Conservation (phyloP, 129 eudicot species). For the Daucus carota region DNA sequence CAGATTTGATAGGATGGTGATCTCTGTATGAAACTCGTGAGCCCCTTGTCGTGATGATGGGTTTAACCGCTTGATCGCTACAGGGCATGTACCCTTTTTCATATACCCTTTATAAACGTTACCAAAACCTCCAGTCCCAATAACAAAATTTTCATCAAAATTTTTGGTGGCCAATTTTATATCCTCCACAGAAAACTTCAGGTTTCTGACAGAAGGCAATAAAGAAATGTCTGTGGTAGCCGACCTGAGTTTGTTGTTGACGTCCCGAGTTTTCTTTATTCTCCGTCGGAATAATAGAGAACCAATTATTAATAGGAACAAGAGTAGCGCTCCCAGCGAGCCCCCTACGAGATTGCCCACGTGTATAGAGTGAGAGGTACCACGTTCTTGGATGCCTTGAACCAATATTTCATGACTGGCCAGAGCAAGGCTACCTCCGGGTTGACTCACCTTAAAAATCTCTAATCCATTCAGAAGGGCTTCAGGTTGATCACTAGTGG, state of each 20-base stretch:
- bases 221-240: neutral
- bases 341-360: neutral
- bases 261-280: neutral
- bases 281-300: neutral
- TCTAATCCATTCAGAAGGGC: slow-evolving; percentile 20
- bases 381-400: neutral
- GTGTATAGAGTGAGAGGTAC: neutral
- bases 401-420: neutral
- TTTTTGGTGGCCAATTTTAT: slow-evolving; percentile 17
- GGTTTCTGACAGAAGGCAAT: neutral
- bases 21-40: slow-evolving; percentile 18
- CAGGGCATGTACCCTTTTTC: slow-evolving; percentile 3
- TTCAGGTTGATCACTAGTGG: fast-evolving
- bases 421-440: neutral
- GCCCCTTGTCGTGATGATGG: slow-evolving; percentile 20
- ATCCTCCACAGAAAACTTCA: slow-evolving; percentile 17
- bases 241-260: neutral
- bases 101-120: slow-evolving; percentile 27
- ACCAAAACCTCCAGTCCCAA: slow-evolving; percentile 23
- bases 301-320: neutral
- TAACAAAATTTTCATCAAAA: slow-evolving; percentile 8
- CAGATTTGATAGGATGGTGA: slow-evolving; percentile 15
- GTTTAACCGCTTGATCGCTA: slow-evolving; percentile 26
- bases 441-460: slow-evolving; percentile 19
- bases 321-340: neutral